Base-by-base conservation (phyloP, 2,329 filamentous ascomycete genomes). In the Thielaviopsis populi region DNA sequence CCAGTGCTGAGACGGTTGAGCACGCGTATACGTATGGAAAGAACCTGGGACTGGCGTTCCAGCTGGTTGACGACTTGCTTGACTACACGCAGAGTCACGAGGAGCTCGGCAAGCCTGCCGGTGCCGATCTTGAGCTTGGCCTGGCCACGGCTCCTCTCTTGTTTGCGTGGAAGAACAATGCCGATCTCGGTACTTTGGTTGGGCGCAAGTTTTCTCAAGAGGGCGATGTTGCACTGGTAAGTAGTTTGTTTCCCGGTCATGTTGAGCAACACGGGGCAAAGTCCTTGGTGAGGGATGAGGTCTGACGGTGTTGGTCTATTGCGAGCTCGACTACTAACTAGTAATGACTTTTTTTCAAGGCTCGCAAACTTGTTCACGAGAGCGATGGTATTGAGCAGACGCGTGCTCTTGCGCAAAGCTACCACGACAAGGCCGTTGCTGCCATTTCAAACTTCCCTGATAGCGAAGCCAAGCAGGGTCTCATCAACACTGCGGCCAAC, bases 1-100 rank as follows among this genome's bases (percentile, higher is more conserved):
- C 86, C 41, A 82, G 91, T 41, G 80, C 81, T 0, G 81, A 86
- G 67, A 90, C 94, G 1, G 89, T 96, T 1, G 91, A 99, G 68
- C 88, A 91, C 10, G 89, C 92, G 1, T 99, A 99, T 72, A 75
- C 82, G 17, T 99, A 97, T 71, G 94, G 94, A 62, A 90, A 90
- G 75, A 97, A 99, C 70, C 74, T 99, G 58, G 94, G 94, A 1
- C 76, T 99, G 63, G 94, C 94, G 1, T 99, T 99, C 76, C 94
- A 99, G 79, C 81, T 99, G 10, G 92, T 99, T 17, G 94, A 99
- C 72, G 94, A 99, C 73, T 89, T 99, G 87, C 80, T 99, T 70
- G 94, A 99, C 74, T 99, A 97, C 74, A 97, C 94, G 0, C 83
- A 90, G 67, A 90, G 83, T 63, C 90, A 85, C 50, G 81, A 83